A percentile compares a stretch with the other conserved stretches of the same genome.
Conservation (phyloP, 1,284 basidiomycete species). For the Taiwanofungus camphoratus region DNA sequence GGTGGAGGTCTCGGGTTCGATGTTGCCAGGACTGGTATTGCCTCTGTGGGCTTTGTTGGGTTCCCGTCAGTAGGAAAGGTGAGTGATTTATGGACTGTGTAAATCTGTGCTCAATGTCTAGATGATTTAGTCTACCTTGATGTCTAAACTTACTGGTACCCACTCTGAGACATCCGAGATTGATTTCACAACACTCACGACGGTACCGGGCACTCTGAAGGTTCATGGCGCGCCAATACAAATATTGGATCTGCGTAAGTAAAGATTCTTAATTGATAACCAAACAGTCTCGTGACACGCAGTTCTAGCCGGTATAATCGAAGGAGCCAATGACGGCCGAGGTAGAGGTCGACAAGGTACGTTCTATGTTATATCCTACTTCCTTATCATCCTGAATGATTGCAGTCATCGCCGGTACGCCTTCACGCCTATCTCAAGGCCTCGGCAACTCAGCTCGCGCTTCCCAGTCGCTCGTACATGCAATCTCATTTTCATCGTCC, state of each 20-base stretch:
- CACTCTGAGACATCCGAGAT: constrained; percentile 98
- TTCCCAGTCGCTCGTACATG: constrained; percentile 88
- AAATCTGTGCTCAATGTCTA: constrained; percentile 40
- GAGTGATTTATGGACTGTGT: constrained; percentile 20
- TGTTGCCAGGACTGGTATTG: constrained; percentile 94
- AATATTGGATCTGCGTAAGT: constrained; percentile 77
- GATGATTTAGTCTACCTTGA: constrained; percentile 76
- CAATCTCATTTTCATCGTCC: constrained; percentile 97
- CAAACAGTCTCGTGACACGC: constrained; percentile 4
- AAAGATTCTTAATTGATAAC: constrained; percentile 9
- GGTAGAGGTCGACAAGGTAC: constrained; percentile 94
- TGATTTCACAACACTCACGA: constrained; percentile 93
- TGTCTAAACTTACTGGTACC: constrained; percentile 98
- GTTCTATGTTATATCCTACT: constrained; percentile 16
- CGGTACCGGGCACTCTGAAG: constrained; percentile 93
- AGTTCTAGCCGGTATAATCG: constrained; percentile 87
- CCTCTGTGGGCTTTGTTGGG: constrained; percentile 93
- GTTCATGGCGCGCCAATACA: constrained; percentile 93
- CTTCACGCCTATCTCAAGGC: not conserved
- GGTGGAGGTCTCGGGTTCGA: constrained; percentile 89
- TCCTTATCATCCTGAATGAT: constrained; percentile 4
- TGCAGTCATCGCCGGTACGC: constrained; percentile 76
- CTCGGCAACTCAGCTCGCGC: constrained; percentile 3
- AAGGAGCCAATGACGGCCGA: constrained; percentile 97
- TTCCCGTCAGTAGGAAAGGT: constrained; percentile 88